Evolutionary conservation across 192 early-diverging fungal genomes (phyloP).

Genomic region (Jimgerdemannia lactiflua): DNA sequence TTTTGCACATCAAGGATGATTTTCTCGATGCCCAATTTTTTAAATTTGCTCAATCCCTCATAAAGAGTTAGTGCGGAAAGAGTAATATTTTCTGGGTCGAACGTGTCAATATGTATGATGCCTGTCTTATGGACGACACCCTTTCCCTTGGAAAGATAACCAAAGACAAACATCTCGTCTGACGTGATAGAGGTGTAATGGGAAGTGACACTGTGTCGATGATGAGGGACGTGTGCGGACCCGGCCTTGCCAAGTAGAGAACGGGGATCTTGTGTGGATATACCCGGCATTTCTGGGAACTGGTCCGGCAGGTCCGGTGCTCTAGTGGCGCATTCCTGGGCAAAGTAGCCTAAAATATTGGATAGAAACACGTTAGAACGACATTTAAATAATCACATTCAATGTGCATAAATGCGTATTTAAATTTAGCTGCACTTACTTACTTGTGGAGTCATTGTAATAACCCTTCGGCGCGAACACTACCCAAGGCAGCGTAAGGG

Average conservation of each 20-base stretch:
- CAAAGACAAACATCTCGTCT: neutral
- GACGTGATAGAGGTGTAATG: neutral
- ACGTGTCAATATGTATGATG: neutral
- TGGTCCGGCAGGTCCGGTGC: neutral
- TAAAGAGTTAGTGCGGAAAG: neutral
- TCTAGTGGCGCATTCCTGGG: neutral
- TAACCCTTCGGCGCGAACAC: neutral
- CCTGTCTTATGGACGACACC: neutral
- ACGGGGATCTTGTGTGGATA: neutral
- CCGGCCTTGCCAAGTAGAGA: neutral
- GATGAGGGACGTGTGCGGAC: neutral
- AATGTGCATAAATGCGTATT: neutral
- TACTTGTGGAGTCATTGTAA: neutral
- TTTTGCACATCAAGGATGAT: neutral
- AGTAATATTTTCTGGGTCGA: neutral
- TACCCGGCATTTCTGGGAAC: neutral
- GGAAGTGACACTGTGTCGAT: neutral
- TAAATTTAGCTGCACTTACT: neutral
- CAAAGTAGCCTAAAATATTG: neutral
- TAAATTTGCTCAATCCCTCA: neutral
- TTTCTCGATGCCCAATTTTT: neutral
- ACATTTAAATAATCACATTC: neutral
- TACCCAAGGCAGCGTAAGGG: neutral
- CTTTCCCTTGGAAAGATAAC: neutral
- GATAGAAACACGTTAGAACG: neutral